These are phyloP conservation scores for Trichoderma erinaceum DNA, from an alignment of 495 filamentous ascomycete genomes.

Conservation along the genomic window DNA sequence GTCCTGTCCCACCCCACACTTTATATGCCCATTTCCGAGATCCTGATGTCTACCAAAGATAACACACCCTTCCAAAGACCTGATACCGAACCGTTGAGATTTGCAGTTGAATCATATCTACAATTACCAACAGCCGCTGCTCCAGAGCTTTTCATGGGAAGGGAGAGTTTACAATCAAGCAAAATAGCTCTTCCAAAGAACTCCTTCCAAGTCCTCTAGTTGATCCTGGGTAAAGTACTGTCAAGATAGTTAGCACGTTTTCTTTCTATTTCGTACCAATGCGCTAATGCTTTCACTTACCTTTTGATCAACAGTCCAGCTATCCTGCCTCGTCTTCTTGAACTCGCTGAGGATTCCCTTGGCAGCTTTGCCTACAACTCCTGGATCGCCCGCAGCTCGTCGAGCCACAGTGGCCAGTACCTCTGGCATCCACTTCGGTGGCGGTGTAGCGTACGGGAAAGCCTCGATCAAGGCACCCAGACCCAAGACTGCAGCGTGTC, in stretches of 20 bases:
- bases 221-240: constrained; percentile 91
- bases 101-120: neutral
- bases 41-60: too few species aligned
- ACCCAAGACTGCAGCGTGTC: constrained; percentile 89
- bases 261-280: neutral
- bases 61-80: neutral
- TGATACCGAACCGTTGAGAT: neutral
- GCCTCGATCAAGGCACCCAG: constrained; percentile 88
- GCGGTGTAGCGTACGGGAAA: constrained; percentile 94
- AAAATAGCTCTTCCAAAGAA: constrained; percentile 99
- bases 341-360: constrained; percentile 94
- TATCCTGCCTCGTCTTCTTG: constrained; percentile 99
- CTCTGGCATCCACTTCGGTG: constrained; percentile 89
- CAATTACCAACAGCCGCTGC: neutral
- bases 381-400: constrained; percentile 79
- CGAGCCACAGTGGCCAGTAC: constrained; percentile 81
- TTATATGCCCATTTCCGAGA: too few species aligned
- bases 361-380: constrained; percentile 94
- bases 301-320: constrained; percentile 97
- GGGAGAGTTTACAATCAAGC: constrained; percentile 45
- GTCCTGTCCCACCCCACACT: too few species aligned
- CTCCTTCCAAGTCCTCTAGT: constrained; percentile 89
- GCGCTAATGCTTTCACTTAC: constrained; percentile 41
- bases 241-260: constrained; percentile 28
- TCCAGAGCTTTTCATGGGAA: neutral